Evolutionary conservation across 805 yeast species (phyloP), one percentile per base, ranked within the genome.

Genomic region (Saccharomyces eubayanus): DNA sequence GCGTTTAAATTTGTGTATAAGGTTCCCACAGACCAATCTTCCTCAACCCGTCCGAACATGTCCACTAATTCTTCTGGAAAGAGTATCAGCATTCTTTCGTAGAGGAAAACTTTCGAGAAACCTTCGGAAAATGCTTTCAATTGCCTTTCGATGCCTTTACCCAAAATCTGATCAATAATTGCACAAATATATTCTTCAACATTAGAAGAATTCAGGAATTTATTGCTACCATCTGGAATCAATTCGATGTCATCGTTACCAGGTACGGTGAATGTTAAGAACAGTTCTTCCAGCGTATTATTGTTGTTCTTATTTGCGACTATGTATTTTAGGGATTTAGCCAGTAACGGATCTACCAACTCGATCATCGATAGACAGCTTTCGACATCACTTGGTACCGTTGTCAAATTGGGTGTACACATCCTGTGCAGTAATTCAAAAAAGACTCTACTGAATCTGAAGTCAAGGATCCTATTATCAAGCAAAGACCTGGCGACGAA

Each of bases 401-500:
- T 29, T 57, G 55, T 51, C 28, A 4, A 48, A 36, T 36, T 8
- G 11, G 43, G 43, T 16, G 43, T 59, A 24, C 50, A 51, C 28
- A 53, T 51, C 30, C 52, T 43, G 50, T 79, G 73, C 6, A 86
- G 78, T 12, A 87, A 57, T 49, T 79, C 77, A 65, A 92, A 86
- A 63, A 92, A 89, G 2, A 82, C 67, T 0, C 82, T 78, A 63
- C 82, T 89, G 71, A 92, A 84, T 48, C 81, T 75, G 67, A 92
- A 83, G 66, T 94, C 98, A 48, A 92, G 77, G 48, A 91, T 82
- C 58, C 98, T 76, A n/a, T 88, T 84, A 68, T 92, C 99, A 51
- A 92, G 69, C 64, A 91, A 72, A 0, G 97, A 86, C 55, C 97
- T 77, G 0, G 96, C 97, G 51, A 90, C 76, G 64, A 94, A 89